Evolutionary conservation across 2,329 filamentous ascomycete genomes (phyloP).

Genomic region (Tolypocladium pustulatum): DNA sequence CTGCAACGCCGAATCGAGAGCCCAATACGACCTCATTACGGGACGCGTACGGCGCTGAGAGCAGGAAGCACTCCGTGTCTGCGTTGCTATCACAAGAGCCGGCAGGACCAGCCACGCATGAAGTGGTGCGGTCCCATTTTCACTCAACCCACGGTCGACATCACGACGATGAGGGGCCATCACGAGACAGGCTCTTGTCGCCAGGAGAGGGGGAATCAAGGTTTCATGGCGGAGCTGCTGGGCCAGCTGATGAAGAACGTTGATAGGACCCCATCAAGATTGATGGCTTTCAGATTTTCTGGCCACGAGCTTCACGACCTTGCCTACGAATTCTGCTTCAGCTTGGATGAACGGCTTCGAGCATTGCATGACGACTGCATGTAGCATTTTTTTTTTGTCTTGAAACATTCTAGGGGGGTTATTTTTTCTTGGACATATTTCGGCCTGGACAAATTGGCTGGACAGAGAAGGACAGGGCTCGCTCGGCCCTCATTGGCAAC

Average conservation of each 20-base stretch:
- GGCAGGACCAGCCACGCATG: conserved; percentile 1
- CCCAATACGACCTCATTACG: conserved; percentile 8
- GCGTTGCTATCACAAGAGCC: conserved; percentile 17
- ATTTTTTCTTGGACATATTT: not conserved
- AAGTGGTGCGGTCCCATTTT: conserved; percentile 2
- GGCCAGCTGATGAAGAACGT: not conserved
- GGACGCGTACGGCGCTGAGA: conserved; percentile 17
- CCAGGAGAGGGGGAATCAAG: conserved; percentile 1
- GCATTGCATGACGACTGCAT: not conserved
- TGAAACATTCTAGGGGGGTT: not conserved
- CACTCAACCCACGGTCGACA: conserved; percentile 2
- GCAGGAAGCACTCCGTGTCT: conserved; percentile 22
- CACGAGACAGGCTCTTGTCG: conserved; percentile 4
- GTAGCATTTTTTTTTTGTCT: not conserved
- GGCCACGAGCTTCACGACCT: not conserved
- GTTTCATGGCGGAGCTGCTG: not conserved
- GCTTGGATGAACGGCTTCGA: not conserved
- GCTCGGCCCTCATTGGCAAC: not conserved
- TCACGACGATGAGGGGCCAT: conserved; percentile 3
- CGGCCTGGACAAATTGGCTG: not conserved
- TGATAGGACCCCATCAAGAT: not conserved
- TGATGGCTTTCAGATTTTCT: not conserved
- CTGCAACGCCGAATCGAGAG: conserved; percentile 8
- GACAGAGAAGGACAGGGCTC: not conserved
- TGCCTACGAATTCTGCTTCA: not conserved